A percentile compares a stretch with the other conserved stretches of the same genome.
Evolutionary conservation across 768 basidiomycete species (phyloP).

Genomic region (Lactarius sanguifluus): DNA sequence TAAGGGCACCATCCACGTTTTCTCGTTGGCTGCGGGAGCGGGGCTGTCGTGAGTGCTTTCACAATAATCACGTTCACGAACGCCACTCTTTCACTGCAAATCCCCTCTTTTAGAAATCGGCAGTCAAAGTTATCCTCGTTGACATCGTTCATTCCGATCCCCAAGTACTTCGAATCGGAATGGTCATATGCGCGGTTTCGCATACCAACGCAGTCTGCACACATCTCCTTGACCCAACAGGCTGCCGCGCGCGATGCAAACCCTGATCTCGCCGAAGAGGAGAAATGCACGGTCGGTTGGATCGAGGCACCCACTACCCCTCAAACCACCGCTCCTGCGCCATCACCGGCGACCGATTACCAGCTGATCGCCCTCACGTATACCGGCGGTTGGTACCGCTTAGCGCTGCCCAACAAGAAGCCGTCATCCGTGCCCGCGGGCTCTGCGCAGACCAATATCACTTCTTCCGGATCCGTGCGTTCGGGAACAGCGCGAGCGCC

Average conservation of each 20-base stretch:
- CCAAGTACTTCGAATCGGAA: constrained; percentile 92
- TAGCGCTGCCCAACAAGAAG: constrained; percentile 55
- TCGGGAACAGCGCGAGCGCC: constrained; percentile 48
- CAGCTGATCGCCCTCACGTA: constrained; percentile 86
- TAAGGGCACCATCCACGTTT: constrained; percentile 92
- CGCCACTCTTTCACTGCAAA: constrained; percentile 4
- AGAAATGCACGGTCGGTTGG: constrained; percentile 88
- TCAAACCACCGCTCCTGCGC: constrained; percentile 37
- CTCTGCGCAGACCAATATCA: constrained; percentile 31
- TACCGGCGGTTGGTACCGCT: constrained; percentile 89
- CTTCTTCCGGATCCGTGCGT: constrained; percentile 44
- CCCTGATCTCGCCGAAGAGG: constrained; percentile 71
- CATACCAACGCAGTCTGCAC: constrained; percentile 80
- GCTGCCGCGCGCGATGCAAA: constrained; percentile 50
- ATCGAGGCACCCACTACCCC: constrained; percentile 49
- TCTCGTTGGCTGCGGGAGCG: constrained; percentile 62
- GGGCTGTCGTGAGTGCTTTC: constrained; percentile 58
- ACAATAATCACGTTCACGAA: neutral
- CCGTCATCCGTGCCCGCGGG: constrained; percentile 30
- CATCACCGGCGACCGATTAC: constrained; percentile 45
- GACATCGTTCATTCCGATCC: constrained; percentile 76
- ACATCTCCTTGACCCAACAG: constrained; percentile 75
- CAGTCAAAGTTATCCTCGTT: constrained; percentile 81
- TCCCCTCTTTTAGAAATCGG: constrained; percentile 60
- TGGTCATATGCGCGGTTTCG: constrained; percentile 95